Conservation (phyloP, 2,329 filamentous ascomycete genomes). For the Diaporthe aspalathi region DNA sequence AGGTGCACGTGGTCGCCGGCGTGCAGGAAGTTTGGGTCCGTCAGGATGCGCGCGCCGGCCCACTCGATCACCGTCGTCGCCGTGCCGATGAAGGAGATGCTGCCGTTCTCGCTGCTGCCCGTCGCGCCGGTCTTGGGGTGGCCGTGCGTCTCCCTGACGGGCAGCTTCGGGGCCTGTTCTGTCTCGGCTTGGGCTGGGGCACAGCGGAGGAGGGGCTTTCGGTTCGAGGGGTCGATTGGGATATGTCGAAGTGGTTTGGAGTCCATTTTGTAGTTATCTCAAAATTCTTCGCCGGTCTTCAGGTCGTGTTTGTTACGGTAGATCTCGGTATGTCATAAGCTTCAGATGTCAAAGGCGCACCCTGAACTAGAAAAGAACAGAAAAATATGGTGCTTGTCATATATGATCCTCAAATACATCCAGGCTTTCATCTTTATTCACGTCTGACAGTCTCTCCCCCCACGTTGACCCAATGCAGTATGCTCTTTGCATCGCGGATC, state of each 20-base stretch:
- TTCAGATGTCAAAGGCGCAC: too few species aligned
- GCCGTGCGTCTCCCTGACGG: constrained; percentile 40
- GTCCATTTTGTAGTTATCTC: constrained; percentile 1
- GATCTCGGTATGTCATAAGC: too few species aligned
- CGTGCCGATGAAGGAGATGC: constrained; percentile 66
- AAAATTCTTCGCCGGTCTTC: too few species aligned
- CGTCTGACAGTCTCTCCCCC: too few species aligned
- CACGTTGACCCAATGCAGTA: too few species aligned
- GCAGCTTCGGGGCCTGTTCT: neutral
- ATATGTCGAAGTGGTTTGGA: neutral
- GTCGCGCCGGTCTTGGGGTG: constrained; percentile 41
- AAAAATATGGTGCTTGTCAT: too few species aligned
- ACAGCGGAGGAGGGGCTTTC: neutral
- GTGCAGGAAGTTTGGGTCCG: constrained; percentile 74
- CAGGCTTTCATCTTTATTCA: too few species aligned
- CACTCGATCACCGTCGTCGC: constrained; percentile 68
- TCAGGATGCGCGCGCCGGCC: constrained; percentile 64
- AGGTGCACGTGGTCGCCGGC: constrained; percentile 74
- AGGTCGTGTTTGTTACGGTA: too few species aligned
- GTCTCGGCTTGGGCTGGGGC: neutral
- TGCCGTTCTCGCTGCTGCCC: constrained; percentile 51
- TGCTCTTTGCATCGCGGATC: too few species aligned
- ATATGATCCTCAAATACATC: too few species aligned
- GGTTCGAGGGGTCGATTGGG: neutral
- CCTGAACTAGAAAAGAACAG: too few species aligned